A percentile compares a stretch with the other conserved stretches of the same genome.
Evolutionary conservation across 345 rosid species (phyloP).

Genomic region (Dimocarpus longan): DNA sequence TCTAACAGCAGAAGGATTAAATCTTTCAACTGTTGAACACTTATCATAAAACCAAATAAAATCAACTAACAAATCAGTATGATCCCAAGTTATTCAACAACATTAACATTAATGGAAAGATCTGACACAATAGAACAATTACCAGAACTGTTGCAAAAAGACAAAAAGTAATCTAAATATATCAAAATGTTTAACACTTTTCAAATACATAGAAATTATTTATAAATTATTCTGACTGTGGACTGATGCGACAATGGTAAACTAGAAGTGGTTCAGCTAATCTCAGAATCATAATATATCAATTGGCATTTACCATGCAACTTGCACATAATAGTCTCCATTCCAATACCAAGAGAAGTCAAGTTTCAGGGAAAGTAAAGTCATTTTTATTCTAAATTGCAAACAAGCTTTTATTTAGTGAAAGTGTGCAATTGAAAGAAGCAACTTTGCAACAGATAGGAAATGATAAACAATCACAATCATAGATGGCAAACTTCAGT

Average conservation of each 20-base stretch:
- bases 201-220: not conserved
- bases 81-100: not conserved
- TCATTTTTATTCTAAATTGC: not conserved
- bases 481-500: not conserved
- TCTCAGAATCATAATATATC: not conserved
- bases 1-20: not conserved
- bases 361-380: not conserved
- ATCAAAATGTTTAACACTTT: not conserved
- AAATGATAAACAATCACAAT: not conserved
- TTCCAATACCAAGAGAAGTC: not conserved
- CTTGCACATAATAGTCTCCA: not conserved
- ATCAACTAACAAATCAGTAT: not conserved
- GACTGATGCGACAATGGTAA: not conserved
- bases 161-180: not conserved
- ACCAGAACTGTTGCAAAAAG: not conserved
- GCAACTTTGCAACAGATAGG: not conserved
- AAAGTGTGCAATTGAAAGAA: not conserved
- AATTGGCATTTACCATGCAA: not conserved
- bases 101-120: not conserved
- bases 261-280: not conserved
- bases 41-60: not conserved
- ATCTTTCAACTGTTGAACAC: not conserved
- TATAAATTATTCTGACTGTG: not conserved
- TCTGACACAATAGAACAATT: not conserved
- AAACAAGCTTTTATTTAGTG: not conserved